Evolutionary conservation across 805 yeast genomes (phyloP), one percentile per base, ranked within the genome.

Genomic region (Yamadazyma ubonensis): DNA sequence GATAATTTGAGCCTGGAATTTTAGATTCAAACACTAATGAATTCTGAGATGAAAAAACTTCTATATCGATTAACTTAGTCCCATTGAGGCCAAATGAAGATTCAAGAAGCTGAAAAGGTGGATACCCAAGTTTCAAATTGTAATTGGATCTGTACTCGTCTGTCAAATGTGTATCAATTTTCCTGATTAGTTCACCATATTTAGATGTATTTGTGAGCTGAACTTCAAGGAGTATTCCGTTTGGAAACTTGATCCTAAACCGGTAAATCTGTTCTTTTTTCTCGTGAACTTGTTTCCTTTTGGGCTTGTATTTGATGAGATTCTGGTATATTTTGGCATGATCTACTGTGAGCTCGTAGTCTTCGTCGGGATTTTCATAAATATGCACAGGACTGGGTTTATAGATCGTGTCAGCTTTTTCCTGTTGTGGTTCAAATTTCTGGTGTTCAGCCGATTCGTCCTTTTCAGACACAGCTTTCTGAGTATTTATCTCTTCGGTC

Each of bases 311-410:
- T 36, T 56, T 55, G 31, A 69, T 57, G 14, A 61, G 43, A 35
- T 61, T 58, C 35, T 62, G 67, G 47, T 69, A 69, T 14, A 53
- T 52, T 41, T 62, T 61, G 2, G 68, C 71, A 44, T 69, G 73
- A 12, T 54, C 38, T 4, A 62, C 49, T 1, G 71, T 65, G 59
- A 69, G 50, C 16, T 64, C 59, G 48, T 69, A 69, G 45, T 69
- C 73, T 26, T 58, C 63, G 12, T 67, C 72, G 3, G 72, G 72
- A 42, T 68, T 69, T 16, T 67, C 70, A 40, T 67, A 69, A 1
- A 42, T 36, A 10, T 42, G 35, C 2, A 23, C 27, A 2, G 39
- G 9, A 4, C 47, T 23, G 6, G 51, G 51, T 32, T 43, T 39
- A 32, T 48, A 48, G n/a, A n/a, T n/a, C n/a, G n/a, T n/a, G n/a